These are phyloP conservation scores for Monosporascus sp. DNA, from an alignment of 2,329 filamentous ascomycete species.

Conservation along the genomic window DNA sequence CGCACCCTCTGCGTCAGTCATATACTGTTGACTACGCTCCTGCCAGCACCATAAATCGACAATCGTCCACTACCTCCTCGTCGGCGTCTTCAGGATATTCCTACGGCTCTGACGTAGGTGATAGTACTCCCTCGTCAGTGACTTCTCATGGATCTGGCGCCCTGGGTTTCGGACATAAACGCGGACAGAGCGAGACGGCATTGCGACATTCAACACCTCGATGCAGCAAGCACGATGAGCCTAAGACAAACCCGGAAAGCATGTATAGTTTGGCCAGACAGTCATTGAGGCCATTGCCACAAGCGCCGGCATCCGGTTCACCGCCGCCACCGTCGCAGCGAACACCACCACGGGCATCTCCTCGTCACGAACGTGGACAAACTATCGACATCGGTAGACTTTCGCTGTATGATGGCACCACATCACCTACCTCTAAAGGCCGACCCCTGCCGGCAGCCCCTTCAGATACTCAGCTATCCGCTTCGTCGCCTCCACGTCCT, in stretches of 20 bases:
- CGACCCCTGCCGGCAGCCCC: conserved; percentile 1
- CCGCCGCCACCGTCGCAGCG: conserved; percentile 24
- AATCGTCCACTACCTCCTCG: conserved; percentile 65
- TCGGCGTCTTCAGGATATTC: conserved; percentile 67
- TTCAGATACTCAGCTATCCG: background rate
- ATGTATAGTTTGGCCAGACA: conserved; percentile 69
- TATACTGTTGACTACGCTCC: conserved; percentile 35
- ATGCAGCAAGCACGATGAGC: conserved; percentile 38
- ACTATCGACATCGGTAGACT: conserved; percentile 58
- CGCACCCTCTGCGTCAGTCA: conserved; percentile 52
- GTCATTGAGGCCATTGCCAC: conserved; percentile 69
- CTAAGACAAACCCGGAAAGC: conserved; percentile 48
- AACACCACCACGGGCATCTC: conserved; percentile 20
- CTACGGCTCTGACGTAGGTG: conserved; percentile 44
- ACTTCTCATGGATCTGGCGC: conserved; percentile 56
- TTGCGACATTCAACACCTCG: conserved; percentile 44
- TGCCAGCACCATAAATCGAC: conserved; percentile 44
- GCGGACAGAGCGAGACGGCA: conserved; percentile 69
- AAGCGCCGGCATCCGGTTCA: conserved; percentile 47
- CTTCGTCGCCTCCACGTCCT: background rate
- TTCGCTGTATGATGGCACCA: conserved; percentile 39
- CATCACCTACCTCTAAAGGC: conserved; percentile 36
- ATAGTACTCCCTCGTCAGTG: conserved; percentile 68
- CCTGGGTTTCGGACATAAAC: conserved; percentile 52
- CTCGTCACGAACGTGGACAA: conserved; percentile 53